Evolutionary conservation across 768 basidiomycete species (phyloP).

Genomic region (Crepidotus variabilis): DNA sequence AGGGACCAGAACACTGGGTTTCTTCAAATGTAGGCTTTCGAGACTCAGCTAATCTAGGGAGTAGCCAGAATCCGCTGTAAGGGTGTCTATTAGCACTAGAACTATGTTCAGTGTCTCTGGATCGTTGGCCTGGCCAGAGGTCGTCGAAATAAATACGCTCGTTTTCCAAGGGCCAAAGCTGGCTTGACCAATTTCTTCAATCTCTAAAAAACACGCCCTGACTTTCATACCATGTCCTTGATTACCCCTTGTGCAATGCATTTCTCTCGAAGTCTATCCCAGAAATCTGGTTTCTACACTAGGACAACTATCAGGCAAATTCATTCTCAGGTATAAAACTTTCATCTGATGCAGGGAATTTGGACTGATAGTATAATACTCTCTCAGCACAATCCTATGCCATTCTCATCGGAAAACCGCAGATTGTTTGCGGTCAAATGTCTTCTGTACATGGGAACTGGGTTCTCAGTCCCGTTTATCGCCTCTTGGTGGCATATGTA

Average conservation of each 20-base stretch:
- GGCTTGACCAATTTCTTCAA: too few relatives aligned
- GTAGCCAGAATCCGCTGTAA: too few relatives aligned
- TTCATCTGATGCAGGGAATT: neutral
- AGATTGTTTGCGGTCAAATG: neutral
- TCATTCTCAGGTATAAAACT: neutral
- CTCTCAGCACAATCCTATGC: slow-evolving; percentile 15
- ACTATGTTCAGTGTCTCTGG: too few relatives aligned
- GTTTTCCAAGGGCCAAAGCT: too few relatives aligned
- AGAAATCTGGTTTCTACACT: neutral
- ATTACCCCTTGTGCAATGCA: neutral
- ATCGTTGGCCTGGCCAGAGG: too few relatives aligned
- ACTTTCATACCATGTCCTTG: neutral
- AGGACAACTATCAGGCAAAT: neutral
- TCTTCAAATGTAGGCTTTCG: too few relatives aligned
- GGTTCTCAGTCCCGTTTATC: slow-evolving; percentile 25
- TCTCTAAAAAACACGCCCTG: too few relatives aligned
- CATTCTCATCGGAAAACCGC: slow-evolving; percentile 18
- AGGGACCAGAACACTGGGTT: too few relatives aligned
- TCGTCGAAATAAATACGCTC: too few relatives aligned
- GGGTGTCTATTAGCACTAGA: too few relatives aligned
- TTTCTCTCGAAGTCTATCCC: neutral
- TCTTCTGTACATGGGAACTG: slow-evolving; percentile 19
- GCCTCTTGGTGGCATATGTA: slow-evolving; percentile 20
- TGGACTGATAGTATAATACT: neutral
- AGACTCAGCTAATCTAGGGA: too few relatives aligned